Base-by-base conservation (phyloP, 2,329 filamentous ascomycete genomes). In the Penicillium sp. region DNA sequence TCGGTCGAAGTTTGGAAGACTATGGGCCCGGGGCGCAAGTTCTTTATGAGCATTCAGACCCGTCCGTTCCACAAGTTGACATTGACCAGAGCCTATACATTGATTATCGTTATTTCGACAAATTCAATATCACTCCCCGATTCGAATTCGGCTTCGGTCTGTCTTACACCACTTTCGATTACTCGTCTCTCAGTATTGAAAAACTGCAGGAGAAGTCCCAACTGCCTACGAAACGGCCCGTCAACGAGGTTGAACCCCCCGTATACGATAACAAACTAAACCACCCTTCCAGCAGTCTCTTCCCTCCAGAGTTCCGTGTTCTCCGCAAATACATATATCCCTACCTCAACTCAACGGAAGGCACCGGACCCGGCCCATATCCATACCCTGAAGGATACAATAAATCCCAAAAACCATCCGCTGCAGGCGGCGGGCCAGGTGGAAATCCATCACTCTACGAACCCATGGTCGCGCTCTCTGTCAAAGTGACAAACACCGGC, bases 61-160 rank as follows among this genome's bases (percentile, higher is more conserved):
- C 89, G 3, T 49, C 40, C 14, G 78, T 87, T 1, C 90, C 91
- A 0, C 90, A 96, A 67, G 90, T 95, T 62, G 86, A 90, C 60
- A 96, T 94, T 69, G 81, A 80, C 1, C 90, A 96, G 67, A 90
- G 90, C 0, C 75, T 96, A 0, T 92, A 92, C 67, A 86, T 95
- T 61, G 93, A 97, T 76, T 96, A 97, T 74, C 86, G 91, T 11
- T 84, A 92, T 71, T 92, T 97, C 63, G 91, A 96, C 77, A 89
- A 88, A 68, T 73, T 87, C 51, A 78, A 80, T 53, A 86, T 94
- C 56, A 78, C 79, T 5, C 92, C 92, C 0, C 87, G 89, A 1
- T 97, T 87, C 68, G 88, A 90, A 43, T 97, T 97, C 64, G 92
- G 93, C 0, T 92, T 86, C 56, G 93, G 92, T 0, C 80, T 97